These are phyloP conservation scores for Rhizopogon vesiculosus DNA, from an alignment of 768 basidiomycete genomes.

Conservation along the genomic window DNA sequence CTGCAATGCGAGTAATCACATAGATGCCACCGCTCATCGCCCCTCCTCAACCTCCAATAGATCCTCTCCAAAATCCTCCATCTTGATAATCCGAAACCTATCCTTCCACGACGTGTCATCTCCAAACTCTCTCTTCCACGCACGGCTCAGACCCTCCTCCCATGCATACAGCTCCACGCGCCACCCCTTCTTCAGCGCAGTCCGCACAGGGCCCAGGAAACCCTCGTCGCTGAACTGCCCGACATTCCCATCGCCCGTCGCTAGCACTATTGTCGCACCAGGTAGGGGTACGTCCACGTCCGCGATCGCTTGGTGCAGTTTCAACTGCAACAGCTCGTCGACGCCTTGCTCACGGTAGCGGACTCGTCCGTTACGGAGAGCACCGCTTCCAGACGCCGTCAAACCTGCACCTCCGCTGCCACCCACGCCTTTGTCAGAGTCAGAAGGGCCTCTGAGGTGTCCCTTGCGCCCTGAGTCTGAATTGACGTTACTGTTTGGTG, in stretches of 20 bases:
- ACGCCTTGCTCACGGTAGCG: constrained; percentile 90
- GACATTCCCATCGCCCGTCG: constrained; percentile 90
- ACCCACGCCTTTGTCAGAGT: constrained; percentile 22
- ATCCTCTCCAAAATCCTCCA: constrained; percentile 64
- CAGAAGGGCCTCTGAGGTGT: constrained; percentile 12
- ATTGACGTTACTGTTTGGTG: not conserved
- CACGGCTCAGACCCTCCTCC: constrained; percentile 75
- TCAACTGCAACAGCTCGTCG: constrained; percentile 90
- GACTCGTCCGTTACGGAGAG: constrained; percentile 30
- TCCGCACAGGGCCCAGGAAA: constrained; percentile 82
- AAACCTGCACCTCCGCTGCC: constrained; percentile 12
- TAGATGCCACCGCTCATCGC: constrained; percentile 6
- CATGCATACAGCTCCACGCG: constrained; percentile 93
- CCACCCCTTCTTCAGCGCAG: constrained; percentile 88
- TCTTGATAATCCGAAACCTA: constrained; percentile 51
- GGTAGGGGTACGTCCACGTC: constrained; percentile 59
- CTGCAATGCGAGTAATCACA: not conserved
- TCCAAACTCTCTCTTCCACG: constrained; percentile 75
- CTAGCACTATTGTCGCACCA: constrained; percentile 80
- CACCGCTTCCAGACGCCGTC: constrained; percentile 8
- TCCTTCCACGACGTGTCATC: constrained; percentile 37
- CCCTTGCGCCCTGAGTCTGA: constrained; percentile 15
- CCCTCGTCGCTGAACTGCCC: constrained; percentile 93
- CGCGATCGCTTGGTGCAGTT: constrained; percentile 83
- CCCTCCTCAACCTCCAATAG: constrained; percentile 41